Evolutionary conservation across 192 early-diverging fungal genomes (phyloP), one percentile per base, ranked within the genome.

Genomic region (Entomortierella beljakovae): DNA sequence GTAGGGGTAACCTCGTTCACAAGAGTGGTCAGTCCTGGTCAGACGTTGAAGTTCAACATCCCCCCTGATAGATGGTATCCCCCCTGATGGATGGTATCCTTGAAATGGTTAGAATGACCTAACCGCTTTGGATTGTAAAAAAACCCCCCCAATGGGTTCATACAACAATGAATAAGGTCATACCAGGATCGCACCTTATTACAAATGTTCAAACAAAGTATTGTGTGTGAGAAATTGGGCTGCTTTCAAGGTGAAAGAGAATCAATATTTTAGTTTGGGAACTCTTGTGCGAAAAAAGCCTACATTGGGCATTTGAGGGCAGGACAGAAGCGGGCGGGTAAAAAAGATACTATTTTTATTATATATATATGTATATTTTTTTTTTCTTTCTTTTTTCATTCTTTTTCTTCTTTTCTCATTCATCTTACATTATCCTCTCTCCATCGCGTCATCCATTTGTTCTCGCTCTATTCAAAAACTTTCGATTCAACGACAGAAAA

Each of bases 211-310:
- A n/a, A 43, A 6, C 18, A 6, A 26, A 40, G 43, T 18, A 20
- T 10, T 61, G 37, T 29, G 28, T 52, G 35, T 68, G 43, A n/a
- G 57, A 51, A 68, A 68, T 51, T 52, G 66, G 66, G 66, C 66
- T 59, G 66, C 33, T 68, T 60, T 13, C 49, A 58, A 52, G 66
- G 57, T 52, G 57, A 68, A 68, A 57, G 56, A 60, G 66, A 68
- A 68, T 68, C 66, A n/a, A n/a, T n/a, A n/a, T n/a, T n/a, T n/a
- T n/a, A n/a, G n/a, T n/a, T n/a, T n/a, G n/a, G n/a, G n/a, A n/a
- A n/a, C n/a, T n/a, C n/a, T n/a, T n/a, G n/a, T n/a, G n/a, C n/a
- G n/a, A n/a, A n/a, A n/a, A n/a, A n/a, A n/a, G n/a, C n/a, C n/a
- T 40, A 25, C 40, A 18, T 43, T 9, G 18, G 9, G 42, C 42